Base-by-base conservation (phyloP, 2,329 filamentous ascomycete species). In the Ophiostoma angusticollis region DNA sequence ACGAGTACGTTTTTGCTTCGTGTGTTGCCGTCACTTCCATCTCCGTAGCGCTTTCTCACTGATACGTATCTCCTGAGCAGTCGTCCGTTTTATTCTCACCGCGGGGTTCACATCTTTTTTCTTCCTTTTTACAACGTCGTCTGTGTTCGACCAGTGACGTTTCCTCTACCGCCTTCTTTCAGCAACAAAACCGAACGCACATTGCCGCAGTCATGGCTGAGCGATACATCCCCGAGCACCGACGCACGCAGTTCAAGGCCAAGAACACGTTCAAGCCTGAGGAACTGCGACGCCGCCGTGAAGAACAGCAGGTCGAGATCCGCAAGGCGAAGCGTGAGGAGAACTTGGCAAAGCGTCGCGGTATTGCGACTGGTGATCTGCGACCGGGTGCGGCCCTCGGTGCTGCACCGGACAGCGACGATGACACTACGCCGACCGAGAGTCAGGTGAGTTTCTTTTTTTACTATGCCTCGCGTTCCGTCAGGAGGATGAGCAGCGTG, bases 191-290 rank as follows among this genome's bases (percentile, higher is more conserved):
- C 24, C n/a, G n/a, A n/a, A 31, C 25, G 22, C 21, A 31, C 8
- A 23, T 37, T 36, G 49, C 58, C 58, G 59, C 59, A 62, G 79
- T 54, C 67, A 98, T 98, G 91, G 83, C 91, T 63, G 91, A 98
- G 64, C 84, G 91, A 58, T 98, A 95, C 71, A 98, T 98, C 58
- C 91, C 91, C 62, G 91, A 98, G 71, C 91, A 98, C 72, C 86
- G 91, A 63, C 87, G 91, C 60, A 95, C 85, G 50, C 87, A 94
- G 70, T 98, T 94, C 80, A 98, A 98, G 81, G 91, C 91, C 40
- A 95, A 95, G 76, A 89, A 84, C 66, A 85, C 85, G 57, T 96
- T 98, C 74, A 95, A 95, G 78, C 89, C 89, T 54, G 91, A 98
- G 62, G 91, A 98, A 70, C 80, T 98, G 50, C 85, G 91, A 60